A percentile compares a stretch with the other conserved stretches of the same genome.
phyloP scores from a whole-genome alignment of 2,329 filamentous ascomycete species.

The Aspergillus ruber region DNA sequence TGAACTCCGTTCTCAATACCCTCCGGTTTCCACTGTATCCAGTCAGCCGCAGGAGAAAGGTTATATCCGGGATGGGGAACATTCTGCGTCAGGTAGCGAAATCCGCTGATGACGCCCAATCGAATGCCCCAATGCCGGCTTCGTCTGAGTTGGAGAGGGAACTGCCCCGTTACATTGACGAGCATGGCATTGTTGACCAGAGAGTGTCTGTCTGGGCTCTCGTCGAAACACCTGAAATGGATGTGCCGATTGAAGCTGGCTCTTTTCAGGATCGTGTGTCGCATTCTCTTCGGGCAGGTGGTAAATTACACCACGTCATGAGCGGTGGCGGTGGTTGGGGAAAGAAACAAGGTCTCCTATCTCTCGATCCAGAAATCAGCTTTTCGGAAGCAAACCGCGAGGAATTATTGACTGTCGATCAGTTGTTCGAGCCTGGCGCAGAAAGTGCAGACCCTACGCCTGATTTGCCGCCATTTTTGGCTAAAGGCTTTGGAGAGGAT shows the following conservation, averaged over 20 bases:
- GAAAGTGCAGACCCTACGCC: background rate
- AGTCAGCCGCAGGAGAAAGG: slow-evolving; percentile 30
- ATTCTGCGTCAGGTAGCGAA: slow-evolving; percentile 36
- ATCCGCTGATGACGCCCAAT: slow-evolving; percentile 17
- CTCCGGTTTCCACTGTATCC: slow-evolving; percentile 30
- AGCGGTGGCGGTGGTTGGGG: slow-evolving; percentile 41
- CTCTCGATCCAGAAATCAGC: slow-evolving; percentile 34
- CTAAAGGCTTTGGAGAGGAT: slow-evolving; percentile 21
- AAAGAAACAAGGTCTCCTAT: slow-evolving; percentile 40
- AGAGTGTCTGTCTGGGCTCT: slow-evolving; percentile 38
- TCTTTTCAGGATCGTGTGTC: slow-evolving; percentile 17
- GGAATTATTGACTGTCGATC: slow-evolving; percentile 14
- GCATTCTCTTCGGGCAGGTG: slow-evolving; percentile 24
- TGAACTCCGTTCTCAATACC: slow-evolving; percentile 10
- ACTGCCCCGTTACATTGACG: slow-evolving; percentile 34
- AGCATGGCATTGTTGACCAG: slow-evolving; percentile 30
- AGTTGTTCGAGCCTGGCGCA: slow-evolving; percentile 16
- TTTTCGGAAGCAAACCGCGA: slow-evolving; percentile 17
- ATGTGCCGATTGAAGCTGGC: slow-evolving; percentile 4
- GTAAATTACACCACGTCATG: slow-evolving; percentile 37
- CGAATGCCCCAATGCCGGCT: slow-evolving; percentile 29
- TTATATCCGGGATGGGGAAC: slow-evolving; percentile 39
- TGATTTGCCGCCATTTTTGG: slow-evolving; percentile 15
- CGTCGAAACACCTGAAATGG: slow-evolving; percentile 23
- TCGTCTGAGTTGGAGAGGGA: slow-evolving; percentile 37